Conservation (phyloP, 2,329 filamentous ascomycete species). For the Pyrenophora teres region DNA sequence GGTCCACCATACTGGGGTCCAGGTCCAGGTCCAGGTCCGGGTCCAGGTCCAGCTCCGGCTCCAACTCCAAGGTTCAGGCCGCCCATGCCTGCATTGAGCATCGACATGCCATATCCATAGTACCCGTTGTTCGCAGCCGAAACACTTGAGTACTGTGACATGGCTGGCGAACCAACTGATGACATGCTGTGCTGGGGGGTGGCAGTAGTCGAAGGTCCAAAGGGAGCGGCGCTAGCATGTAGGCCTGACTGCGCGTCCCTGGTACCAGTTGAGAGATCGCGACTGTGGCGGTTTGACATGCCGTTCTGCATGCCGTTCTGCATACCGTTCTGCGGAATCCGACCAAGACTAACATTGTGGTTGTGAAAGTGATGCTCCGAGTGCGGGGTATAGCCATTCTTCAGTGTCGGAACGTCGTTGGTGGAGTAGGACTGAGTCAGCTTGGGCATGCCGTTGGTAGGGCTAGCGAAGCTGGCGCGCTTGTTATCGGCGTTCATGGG, state of each 20-base stretch:
- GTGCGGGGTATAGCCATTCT: constrained; percentile 62
- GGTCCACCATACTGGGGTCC: constrained; percentile 49
- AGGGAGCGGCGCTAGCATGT: constrained; percentile 79
- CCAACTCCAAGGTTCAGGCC: constrained; percentile 55
- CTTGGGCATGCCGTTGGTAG: constrained; percentile 67
- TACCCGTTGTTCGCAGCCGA: constrained; percentile 40
- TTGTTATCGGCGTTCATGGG: constrained; percentile 47
- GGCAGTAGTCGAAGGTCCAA: constrained; percentile 66
- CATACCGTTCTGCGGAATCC: constrained; percentile 71
- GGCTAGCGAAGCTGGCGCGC: constrained; percentile 59
- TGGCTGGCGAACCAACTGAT: constrained; percentile 36
- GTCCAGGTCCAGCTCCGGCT: constrained; percentile 25
- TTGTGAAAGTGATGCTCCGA: constrained; percentile 66
- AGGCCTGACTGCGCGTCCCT: constrained; percentile 68
- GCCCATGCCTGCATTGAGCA: constrained; percentile 71
- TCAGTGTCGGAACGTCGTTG: constrained; percentile 85
- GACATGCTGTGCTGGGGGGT: constrained; percentile 27
- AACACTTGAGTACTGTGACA: constrained; percentile 41
- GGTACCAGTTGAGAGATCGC: constrained; percentile 65
- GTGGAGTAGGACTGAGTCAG: constrained; percentile 88
- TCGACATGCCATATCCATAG: constrained; percentile 62
- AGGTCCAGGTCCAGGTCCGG: constrained; percentile 10
- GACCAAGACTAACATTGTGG: constrained; percentile 81
- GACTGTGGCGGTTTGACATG: constrained; percentile 70
- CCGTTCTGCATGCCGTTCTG: constrained; percentile 61